Evolutionary conservation across 2,329 filamentous ascomycete genomes (phyloP), one percentile per base, ranked within the genome.

Genomic region (Hypoxylon sp.): DNA sequence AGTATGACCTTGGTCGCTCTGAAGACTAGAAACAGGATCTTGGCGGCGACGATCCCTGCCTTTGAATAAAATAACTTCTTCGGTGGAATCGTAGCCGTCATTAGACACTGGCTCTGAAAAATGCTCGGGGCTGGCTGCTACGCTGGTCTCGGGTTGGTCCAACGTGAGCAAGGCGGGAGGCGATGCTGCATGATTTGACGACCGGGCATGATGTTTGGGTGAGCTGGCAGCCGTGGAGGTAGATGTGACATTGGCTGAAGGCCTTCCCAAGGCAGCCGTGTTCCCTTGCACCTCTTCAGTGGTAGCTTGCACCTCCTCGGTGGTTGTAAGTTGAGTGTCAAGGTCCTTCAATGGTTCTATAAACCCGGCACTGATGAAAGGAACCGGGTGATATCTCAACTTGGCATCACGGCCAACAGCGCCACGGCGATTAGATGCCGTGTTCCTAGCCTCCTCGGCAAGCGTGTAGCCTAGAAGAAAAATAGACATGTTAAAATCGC

Each of bases 61-160:
- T 55, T 78, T 82, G 69, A 90, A 91, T 0, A 91, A 68, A 42
- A 92, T 86, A 4, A 91, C 78, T 63, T 97, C 91, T 43, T 90
- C 89, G 67, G 88, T 89, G 0, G 88, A 90, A 62, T 85, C 80
- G 0, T 81, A 82, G 4, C 59, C 66, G 3, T 62, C 58, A 27
- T 64, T 63, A 5, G 71, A 65, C 2, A 65, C 57, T 10, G 51
- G 61, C 26, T 42, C 62, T 35, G 48, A 52, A 13, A 63, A 43
- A 9, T 45, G 41, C 26, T 33, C 8, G 15, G 37, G 40, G 6
- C 55, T 49, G 2, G 49, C 47, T 27, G 67, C 45, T n/a, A 52
- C 49, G 20, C 67, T 68, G 26, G 76, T 67, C 11, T 74, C 73
- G 23, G 63, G 65, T 1, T 43, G 45, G 24, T 56, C 55, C 24